Base-by-base conservation (phyloP, 2,329 filamentous ascomycete genomes). In the Fusarium ramigenum region DNA sequence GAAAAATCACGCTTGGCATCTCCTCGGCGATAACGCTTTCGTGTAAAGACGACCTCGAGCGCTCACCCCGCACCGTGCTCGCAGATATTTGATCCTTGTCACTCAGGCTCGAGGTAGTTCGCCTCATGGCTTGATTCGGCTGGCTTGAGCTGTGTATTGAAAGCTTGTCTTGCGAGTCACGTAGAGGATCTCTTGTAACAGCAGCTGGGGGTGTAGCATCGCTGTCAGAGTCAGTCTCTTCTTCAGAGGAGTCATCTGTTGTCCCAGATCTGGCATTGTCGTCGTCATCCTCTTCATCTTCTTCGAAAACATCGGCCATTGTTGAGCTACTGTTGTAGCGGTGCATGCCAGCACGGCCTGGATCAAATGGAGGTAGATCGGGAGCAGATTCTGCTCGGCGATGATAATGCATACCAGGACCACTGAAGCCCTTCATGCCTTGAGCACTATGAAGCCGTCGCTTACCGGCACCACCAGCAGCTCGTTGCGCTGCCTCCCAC, bases 281-380 rank as follows among this genome's bases (percentile, higher is more conserved):
- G 6, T 89, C 87, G 6, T 86, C 84, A 7, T 89, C 87, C 76
- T 93, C 92, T 72, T 95, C 93, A 34, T 95, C 93, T 76, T 96
- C 93, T 78, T 96, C 93, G 72, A 96, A 96, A 2, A 96, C 93
- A 79, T 96, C 93, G 0, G 92, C 93, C 93, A 96, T 95, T 1
- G 92, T 92, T 0, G 92, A 91, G 73, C 89, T 90, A 79, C 90
- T 92, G 43, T 87, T 88, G 58, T 91, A 91, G 21, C 90, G 87
- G 65, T 89, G 87, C 60, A 92, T 88, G 34, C 86, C 86, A n/a
- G 88, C 84, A 30, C 87, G 83, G 44, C 84, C 85, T 68, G 84
- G 83, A 63, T 95, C 93, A 76, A 96, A 96, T 1, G 93, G 91
- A 18, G 90, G 90, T 81, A 95, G 88, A 76, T 94, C 93, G 8